Base-by-base conservation (phyloP, 108 stramenopile genomes). In the Skeletonema potamos region DNA sequence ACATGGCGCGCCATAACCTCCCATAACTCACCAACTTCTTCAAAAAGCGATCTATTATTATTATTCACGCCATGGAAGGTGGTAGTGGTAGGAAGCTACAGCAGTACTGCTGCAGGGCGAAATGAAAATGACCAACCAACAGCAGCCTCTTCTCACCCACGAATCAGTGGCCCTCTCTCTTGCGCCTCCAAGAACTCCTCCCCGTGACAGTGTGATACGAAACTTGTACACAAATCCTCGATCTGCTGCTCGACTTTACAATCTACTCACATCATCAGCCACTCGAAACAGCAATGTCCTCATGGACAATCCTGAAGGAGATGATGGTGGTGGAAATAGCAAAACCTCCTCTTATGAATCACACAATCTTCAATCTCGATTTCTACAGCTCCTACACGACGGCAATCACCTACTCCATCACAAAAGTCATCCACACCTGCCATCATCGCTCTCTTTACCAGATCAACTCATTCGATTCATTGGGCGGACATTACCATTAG, bases 161-260 rank as follows among this genome's bases (percentile, higher is more conserved):
- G 78, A 83, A 33, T 72, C 88, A 7, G 44, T 85, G 26, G 82
- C 85, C 0, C 62, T 92, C 18, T 84, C 91, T 0, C 65, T 87
- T 9, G 39, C 86, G 2, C 79, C 91, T 7, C 91, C 91, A 6
- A 75, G 91, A 30, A 70, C 61, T 26, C 87, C 88, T 12, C 91
- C 89, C 6, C 48, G 43, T 34, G 77, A 66, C 7, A 81, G 70
- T 30, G 62, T 59, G 4, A 71, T 83, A 43, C 70, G 85, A 59
- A 37, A 54, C 22, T 22, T 74, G 36, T 55, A 76, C 63, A 41
- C 69, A 28, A 27, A 74, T 43, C 62, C 56, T 18, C 71, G 12
- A 24, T 20, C 27, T 27, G 32, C 4, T 24, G 68, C 27, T 5
- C 20, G 48, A 22, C 48, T 51, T 9, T 17, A 8, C 9, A 8